Evolutionary conservation across 331 rosid genomes (phyloP).

Genomic region (Malus hybrid): DNA sequence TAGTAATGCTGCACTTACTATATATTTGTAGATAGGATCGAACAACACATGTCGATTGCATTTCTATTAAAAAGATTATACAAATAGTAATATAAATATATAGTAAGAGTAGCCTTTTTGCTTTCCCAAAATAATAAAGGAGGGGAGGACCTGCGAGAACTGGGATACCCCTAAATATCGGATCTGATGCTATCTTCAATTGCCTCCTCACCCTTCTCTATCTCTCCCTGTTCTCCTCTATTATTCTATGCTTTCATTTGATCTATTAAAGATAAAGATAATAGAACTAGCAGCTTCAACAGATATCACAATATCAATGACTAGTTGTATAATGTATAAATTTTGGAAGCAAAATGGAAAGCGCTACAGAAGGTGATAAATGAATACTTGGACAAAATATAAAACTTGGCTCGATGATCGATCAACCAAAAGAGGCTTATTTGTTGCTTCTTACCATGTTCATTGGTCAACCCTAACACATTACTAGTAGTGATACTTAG

Average conservation of each 20-base stretch:
- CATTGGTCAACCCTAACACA: neutral
- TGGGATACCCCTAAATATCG: conserved; percentile 44
- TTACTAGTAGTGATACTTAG: neutral
- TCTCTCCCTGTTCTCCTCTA: conserved; percentile 16
- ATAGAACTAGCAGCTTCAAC: conserved; percentile 16
- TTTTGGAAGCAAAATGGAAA: neutral
- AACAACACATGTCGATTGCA: too few species aligned
- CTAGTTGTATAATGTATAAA: neutral
- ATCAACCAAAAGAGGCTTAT: neutral
- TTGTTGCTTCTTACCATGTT: neutral
- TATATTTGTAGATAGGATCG: too few species aligned
- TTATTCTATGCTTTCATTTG: conserved; percentile 12
- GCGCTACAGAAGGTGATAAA: neutral
- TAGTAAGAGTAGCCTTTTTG: too few species aligned
- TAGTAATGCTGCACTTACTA: too few species aligned
- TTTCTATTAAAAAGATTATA: too few species aligned
- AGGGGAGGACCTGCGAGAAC: conserved; percentile 38
- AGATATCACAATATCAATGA: neutral
- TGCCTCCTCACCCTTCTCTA: conserved; percentile 18
- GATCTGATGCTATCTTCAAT: conserved; percentile 40
- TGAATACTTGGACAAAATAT: neutral
- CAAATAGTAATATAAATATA: too few species aligned
- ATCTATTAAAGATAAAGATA: conserved; percentile 38
- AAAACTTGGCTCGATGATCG: neutral
- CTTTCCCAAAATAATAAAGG: neutral